These are phyloP conservation scores for Chaetomium olivaceum DNA, from an alignment of 2,329 filamentous ascomycete genomes.

Conservation along the genomic window DNA sequence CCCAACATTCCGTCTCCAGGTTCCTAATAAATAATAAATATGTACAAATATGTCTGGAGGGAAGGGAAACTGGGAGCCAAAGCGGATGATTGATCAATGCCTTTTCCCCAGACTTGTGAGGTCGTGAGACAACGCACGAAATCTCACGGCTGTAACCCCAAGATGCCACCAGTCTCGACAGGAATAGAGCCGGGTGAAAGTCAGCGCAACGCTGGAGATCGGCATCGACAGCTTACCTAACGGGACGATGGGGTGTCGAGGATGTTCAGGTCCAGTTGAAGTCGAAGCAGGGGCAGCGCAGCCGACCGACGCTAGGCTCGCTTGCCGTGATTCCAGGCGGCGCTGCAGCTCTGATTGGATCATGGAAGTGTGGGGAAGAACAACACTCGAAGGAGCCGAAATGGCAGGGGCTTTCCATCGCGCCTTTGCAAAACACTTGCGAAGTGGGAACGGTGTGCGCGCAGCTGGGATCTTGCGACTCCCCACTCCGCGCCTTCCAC, in stretches of 20 bases:
- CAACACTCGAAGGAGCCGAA: slow-evolving; percentile 19
- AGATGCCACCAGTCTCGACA: slow-evolving; percentile 9
- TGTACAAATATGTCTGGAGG: background rate
- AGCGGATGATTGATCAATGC: slow-evolving; percentile 12
- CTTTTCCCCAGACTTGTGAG: slow-evolving; percentile 12
- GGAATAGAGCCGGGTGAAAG: slow-evolving; percentile 9
- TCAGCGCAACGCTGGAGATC: slow-evolving; percentile 7
- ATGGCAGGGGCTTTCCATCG: slow-evolving; percentile 17
- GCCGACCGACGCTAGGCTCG: slow-evolving; percentile 28
- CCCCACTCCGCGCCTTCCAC: background rate
- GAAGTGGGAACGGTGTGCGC: background rate
- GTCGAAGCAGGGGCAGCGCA: slow-evolving; percentile 13
- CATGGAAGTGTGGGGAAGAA: slow-evolving; percentile 30
- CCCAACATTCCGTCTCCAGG: background rate
- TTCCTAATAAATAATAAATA: background rate
- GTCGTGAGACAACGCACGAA: slow-evolving; percentile 6
- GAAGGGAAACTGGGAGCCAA: background rate
- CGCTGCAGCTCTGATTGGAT: slow-evolving; percentile 31
- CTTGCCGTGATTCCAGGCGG: slow-evolving; percentile 34
- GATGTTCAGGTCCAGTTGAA: background rate
- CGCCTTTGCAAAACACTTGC: background rate
- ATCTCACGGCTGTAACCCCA: slow-evolving; percentile 23
- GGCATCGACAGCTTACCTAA: background rate
- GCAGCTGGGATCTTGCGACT: background rate
- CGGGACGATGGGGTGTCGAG: too few species aligned